Base-by-base conservation (phyloP, 2,329 filamentous ascomycete species). In the Verticillium nonalfalfae region DNA sequence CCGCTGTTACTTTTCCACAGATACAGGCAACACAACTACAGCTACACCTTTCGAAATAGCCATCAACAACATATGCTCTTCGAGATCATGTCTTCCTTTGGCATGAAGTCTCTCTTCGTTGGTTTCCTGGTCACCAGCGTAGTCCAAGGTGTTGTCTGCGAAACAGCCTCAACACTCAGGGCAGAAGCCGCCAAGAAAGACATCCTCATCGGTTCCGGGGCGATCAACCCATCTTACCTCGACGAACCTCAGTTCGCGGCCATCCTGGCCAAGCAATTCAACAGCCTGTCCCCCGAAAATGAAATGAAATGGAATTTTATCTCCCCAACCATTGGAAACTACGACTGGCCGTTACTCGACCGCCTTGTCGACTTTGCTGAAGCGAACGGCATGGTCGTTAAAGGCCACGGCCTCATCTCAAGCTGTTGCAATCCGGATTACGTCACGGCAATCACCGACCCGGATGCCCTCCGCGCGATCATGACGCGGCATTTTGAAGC, bases 381-480 rank as follows among this genome's bases (percentile, higher is more conserved):
- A 0, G 65, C 70, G 54, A 86, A 89, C 72, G 77, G 79, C 70
- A 82, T 86, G 74, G 72, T 81, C 4, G 75, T 88, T 66, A 84
- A 87, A 64, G 87, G 87, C 6, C 87, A 90, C 73, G 89, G 85
- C 1, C 81, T 88, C 11, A 77, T 86, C 60, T 90, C 86, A 86
- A 79, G 89, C 75, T 81, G 77, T 57, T 82, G 85, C 72, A 75
- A 85, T 26, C 80, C 82, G 2, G 71, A 72, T 39, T 89, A 85
- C 85, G 86, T 91, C 60, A 77, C 72, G 60, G 73, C 76, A 36
- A 83, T 86, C 70, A 77, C 69, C 15, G 81, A 86, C 69, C 79
- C 78, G 62, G 69, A 70, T 15, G 78, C 75, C n/a, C 74, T 90
- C 52, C 82, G 79, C 56, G 66, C 71, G 11, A 85, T 85, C 36